These are phyloP conservation scores for Alternaria conjuncta DNA, from an alignment of 2,329 filamentous ascomycete genomes.

Conservation along the genomic window DNA sequence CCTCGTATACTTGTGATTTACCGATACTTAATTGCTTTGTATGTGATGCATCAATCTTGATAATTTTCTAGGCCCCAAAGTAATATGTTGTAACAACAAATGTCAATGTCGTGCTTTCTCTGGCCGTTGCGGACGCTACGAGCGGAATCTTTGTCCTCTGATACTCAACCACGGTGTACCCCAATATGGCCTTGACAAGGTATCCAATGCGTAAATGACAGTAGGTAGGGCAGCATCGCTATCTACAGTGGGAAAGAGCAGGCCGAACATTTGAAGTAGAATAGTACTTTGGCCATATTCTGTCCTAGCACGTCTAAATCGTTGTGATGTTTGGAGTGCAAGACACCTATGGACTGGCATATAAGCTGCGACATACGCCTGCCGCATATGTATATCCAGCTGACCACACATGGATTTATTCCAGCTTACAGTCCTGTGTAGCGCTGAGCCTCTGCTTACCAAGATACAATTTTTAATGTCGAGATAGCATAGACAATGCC, in stretches of 20 bases:
- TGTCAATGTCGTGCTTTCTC: too few species aligned
- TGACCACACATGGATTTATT: conserved; percentile 8
- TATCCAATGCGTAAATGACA: not conserved
- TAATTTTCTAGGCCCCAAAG: too few species aligned
- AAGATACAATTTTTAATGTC: conserved; percentile 24
- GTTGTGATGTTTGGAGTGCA: not conserved
- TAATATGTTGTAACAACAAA: too few species aligned
- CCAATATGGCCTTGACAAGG: not conserved
- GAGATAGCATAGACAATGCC: conserved; percentile 24
- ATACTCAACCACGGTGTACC: too few species aligned
- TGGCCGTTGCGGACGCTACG: not conserved
- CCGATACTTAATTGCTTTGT: not conserved
- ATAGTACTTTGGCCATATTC: not conserved
- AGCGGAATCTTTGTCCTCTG: not conserved
- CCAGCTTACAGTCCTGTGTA: conserved; percentile 27
- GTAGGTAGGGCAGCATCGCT: not conserved
- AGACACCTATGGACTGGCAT: not conserved
- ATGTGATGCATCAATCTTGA: not conserved
- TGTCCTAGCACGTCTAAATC: not conserved
- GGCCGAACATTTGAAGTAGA: too few species aligned
- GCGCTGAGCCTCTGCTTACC: conserved; percentile 31
- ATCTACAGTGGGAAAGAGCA: not conserved
- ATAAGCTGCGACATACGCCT: not conserved
- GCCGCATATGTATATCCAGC: not conserved
- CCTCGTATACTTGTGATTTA: not conserved